Conservation (phyloP, 805 yeast genomes). For the Candida nitratophila region DNA sequence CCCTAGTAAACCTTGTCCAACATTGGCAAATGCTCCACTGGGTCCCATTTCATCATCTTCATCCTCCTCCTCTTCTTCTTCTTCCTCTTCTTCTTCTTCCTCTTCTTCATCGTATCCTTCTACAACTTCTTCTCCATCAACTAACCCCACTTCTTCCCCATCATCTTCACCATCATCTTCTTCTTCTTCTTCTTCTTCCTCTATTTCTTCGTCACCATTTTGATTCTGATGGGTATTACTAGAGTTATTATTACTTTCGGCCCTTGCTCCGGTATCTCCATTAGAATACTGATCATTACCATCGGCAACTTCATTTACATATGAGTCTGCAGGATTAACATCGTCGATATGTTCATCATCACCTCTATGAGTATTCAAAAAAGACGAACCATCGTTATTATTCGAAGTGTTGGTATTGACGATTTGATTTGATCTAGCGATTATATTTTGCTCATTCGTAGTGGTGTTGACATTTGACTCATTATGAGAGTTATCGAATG, state of each 20-base stretch:
- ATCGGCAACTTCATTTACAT: neutral
- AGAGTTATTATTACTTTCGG: too few species aligned
- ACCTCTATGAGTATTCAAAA: too few species aligned
- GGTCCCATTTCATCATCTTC: constrained; percentile 29
- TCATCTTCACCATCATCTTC: constrained; percentile 26
- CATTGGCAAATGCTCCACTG: constrained; percentile 49
- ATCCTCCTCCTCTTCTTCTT: constrained; percentile 28
- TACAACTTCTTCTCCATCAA: constrained; percentile 5
- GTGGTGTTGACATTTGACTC: too few species aligned
- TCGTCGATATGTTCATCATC: too few species aligned
- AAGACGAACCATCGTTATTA: too few species aligned
- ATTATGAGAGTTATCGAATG: too few species aligned
- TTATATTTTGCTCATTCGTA: too few species aligned
- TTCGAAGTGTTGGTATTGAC: too few species aligned
- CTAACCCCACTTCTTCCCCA: constrained; percentile 15
- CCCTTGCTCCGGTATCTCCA: neutral
- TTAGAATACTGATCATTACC: neutral
- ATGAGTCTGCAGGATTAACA: neutral
- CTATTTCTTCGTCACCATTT: constrained; percentile 11
- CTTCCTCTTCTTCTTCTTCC: constrained; percentile 25
- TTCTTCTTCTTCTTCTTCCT: constrained; percentile 19
- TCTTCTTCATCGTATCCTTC: constrained; percentile 6
- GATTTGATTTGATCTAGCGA: too few species aligned
- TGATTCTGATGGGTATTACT: too few species aligned
- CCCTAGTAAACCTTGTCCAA: constrained; percentile 86